Conservation (phyloP, 1,139 yeast genomes). For the Waltiozyma sp. region DNA sequence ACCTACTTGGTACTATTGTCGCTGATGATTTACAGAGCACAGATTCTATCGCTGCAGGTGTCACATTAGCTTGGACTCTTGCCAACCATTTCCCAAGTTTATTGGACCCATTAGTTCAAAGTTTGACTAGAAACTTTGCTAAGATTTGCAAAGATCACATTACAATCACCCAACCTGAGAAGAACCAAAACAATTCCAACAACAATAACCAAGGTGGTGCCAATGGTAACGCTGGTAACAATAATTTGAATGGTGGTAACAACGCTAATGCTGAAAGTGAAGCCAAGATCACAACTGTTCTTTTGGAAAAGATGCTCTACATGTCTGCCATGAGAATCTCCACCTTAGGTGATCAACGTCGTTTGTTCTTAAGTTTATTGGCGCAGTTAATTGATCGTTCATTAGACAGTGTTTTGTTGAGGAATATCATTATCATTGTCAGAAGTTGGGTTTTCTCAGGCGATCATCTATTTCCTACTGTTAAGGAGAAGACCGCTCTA, state of each 20-base stretch:
- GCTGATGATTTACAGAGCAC: slow-evolving; percentile 76
- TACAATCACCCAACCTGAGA: slow-evolving; percentile 42
- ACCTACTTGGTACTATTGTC: slow-evolving; percentile 53
- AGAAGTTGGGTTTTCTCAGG: slow-evolving; percentile 83
- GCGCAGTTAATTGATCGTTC: slow-evolving; percentile 91
- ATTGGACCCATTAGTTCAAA: slow-evolving; percentile 63
- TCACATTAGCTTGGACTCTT: slow-evolving; percentile 74
- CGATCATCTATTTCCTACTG: slow-evolving; percentile 76
- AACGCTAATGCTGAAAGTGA: slow-evolving; percentile 42
- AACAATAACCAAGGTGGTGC: neutral
- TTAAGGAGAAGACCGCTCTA: slow-evolving; percentile 93
- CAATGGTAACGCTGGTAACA: neutral
- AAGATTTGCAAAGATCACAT: slow-evolving; percentile 85
- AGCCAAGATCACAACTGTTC: slow-evolving; percentile 65
- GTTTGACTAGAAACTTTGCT: slow-evolving; percentile 76
- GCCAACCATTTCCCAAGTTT: slow-evolving; percentile 64
- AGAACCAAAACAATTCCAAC: slow-evolving; percentile 16
- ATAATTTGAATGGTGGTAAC: slow-evolving; percentile 11
- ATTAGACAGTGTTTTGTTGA: slow-evolving; percentile 61
- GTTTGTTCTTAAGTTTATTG: slow-evolving; percentile 73
- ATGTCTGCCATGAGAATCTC: slow-evolving; percentile 76
- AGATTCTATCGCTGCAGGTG: slow-evolving; percentile 86
- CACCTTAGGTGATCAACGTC: slow-evolving; percentile 81
- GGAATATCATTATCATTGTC: slow-evolving; percentile 68
- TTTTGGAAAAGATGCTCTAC: slow-evolving; percentile 66